Conservation (phyloP, 371 early-diverging fungal genomes). For the Apophysomyces variabilis region DNA sequence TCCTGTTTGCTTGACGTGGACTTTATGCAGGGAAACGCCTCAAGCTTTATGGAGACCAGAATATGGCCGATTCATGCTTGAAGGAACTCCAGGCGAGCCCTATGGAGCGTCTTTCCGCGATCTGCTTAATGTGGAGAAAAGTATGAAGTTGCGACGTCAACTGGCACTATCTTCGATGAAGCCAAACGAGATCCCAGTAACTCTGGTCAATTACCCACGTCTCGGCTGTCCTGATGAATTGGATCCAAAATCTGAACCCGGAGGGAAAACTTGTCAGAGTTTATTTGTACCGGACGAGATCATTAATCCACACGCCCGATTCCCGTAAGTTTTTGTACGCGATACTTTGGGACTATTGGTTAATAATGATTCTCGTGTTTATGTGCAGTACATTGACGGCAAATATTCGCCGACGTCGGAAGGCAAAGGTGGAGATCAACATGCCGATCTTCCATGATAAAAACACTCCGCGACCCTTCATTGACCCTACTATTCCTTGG, state of each 20-base stretch:
- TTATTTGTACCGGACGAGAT: slow-evolving; percentile 94
- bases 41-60: slow-evolving; percentile 93
- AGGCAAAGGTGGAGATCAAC: slow-evolving; percentile 91
- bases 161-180: slow-evolving; percentile 69
- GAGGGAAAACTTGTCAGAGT: slow-evolving; percentile 74
- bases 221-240: slow-evolving; percentile 83
- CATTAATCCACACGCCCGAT: slow-evolving; percentile 95
- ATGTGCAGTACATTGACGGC: slow-evolving; percentile 82
- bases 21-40: slow-evolving; percentile 32
- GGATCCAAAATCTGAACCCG: slow-evolving; percentile 72
- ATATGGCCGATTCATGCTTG: slow-evolving; percentile 96
- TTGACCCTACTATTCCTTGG: slow-evolving; percentile 85
- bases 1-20: neutral
- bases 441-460: slow-evolving; percentile 82
- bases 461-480: slow-evolving; percentile 90
- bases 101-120: slow-evolving; percentile 88
- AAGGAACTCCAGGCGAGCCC: slow-evolving; percentile 92
- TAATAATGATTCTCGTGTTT: neutral
- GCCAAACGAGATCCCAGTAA: slow-evolving; percentile 76
- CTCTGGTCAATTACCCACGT: slow-evolving; percentile 89
- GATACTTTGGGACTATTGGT: too few species aligned
- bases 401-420: slow-evolving; percentile 94
- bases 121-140: slow-evolving; percentile 83
- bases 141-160: slow-evolving; percentile 86
- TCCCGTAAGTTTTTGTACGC: slow-evolving; percentile 65